phyloP scores from a whole-genome alignment of 1,284 basidiomycete species.

The Tremellales sp. region DNA sequence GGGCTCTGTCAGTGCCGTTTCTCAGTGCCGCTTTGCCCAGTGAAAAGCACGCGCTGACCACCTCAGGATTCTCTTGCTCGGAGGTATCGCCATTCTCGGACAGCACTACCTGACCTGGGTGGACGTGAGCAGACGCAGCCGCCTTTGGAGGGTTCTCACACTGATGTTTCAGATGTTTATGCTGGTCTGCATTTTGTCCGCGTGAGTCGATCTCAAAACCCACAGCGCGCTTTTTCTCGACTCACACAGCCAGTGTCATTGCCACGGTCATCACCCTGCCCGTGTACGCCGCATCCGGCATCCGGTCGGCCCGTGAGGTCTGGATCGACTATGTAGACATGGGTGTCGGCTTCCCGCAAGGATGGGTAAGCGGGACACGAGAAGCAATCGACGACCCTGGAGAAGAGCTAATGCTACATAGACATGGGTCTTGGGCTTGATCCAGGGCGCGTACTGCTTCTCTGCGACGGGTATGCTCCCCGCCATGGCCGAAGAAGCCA shows the following conservation, averaged over 20 bases:
- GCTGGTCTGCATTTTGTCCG: constrained; percentile 24
- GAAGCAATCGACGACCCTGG: no score
- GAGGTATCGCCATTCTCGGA: constrained; percentile 35
- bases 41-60: constrained; percentile 6
- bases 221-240: not conserved
- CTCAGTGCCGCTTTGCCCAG: not conserved
- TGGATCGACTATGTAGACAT: constrained; percentile 42
- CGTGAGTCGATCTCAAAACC: constrained; percentile 7
- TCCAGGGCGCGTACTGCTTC: constrained; percentile 38
- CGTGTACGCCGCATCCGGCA: constrained; percentile 38
- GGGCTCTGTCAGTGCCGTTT: constrained; percentile 21
- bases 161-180: constrained; percentile 19
- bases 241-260: constrained; percentile 18
- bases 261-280: constrained; percentile 47
- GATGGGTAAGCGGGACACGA: constrained; percentile 33
- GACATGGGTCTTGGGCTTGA: constrained; percentile 38
- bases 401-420: no score
- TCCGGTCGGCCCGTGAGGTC: constrained; percentile 28
- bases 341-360: constrained; percentile 32
- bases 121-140: constrained; percentile 25
- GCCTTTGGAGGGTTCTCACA: not conserved
- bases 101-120: constrained; percentile 35
- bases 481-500: constrained; percentile 46
- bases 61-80: constrained; percentile 38
- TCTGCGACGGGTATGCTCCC: constrained; percentile 43